phyloP scores from a whole-genome alignment of 371 early-diverging fungal species.

The Nematocida homosporus region DNA sequence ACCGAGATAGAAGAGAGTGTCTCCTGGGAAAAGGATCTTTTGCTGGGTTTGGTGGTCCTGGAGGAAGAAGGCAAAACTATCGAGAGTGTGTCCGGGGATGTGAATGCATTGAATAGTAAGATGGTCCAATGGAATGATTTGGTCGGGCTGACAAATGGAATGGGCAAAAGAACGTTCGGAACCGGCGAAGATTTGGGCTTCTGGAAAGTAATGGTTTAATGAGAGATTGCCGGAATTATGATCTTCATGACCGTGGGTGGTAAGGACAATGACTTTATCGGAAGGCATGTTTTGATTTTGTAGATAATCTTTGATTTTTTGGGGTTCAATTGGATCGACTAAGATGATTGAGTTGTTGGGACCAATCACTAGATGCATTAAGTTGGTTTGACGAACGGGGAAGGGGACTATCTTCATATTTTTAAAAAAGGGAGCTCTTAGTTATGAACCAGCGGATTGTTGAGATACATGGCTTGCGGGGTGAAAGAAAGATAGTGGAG shows the following conservation, averaged over 20 bases:
- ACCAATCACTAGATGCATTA: slow-evolving; percentile 51
- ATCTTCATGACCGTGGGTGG: slow-evolving; percentile 67
- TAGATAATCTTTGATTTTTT: slow-evolving; percentile 23
- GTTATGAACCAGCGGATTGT: slow-evolving; percentile 38
- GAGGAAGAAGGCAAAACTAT: slow-evolving; percentile 58
- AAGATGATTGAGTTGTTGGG: slow-evolving; percentile 5
- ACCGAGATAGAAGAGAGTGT: slow-evolving; percentile 66
- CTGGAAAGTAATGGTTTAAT: slow-evolving; percentile 48
- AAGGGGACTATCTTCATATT: slow-evolving; percentile 25
- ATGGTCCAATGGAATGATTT: slow-evolving; percentile 13
- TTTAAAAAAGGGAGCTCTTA: slow-evolving; percentile 10
- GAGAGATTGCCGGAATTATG: slow-evolving; percentile 60
- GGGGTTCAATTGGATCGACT: slow-evolving; percentile 32
- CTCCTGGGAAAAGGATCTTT: slow-evolving; percentile 61
- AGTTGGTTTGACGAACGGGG: slow-evolving; percentile 44
- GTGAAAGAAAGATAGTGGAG: slow-evolving; percentile 20
- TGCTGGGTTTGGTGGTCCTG: neutral
- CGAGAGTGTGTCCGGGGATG: slow-evolving; percentile 66
- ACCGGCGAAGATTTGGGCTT: slow-evolving; percentile 34
- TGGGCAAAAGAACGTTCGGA: slow-evolving; percentile 4
- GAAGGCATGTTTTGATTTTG: neutral
- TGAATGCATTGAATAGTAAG: slow-evolving; percentile 49
- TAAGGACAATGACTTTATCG: slow-evolving; percentile 32
- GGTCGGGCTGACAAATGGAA: slow-evolving; percentile 20
- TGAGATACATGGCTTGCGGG: slow-evolving; percentile 29